These are phyloP conservation scores for Xylogone sp. DNA, from an alignment of 2,329 filamentous ascomycete species.

Conservation along the genomic window DNA sequence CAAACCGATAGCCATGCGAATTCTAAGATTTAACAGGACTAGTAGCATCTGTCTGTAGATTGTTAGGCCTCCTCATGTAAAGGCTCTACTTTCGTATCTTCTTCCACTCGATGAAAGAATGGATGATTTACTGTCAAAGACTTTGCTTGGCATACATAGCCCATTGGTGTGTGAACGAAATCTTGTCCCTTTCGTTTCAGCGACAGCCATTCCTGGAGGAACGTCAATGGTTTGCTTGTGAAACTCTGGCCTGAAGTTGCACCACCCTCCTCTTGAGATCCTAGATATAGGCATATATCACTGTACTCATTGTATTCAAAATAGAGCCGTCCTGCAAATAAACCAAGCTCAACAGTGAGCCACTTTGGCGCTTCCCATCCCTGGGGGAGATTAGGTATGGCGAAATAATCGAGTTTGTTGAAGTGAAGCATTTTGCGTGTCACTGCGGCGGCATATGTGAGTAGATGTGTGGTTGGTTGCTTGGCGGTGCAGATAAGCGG, in stretches of 20 bases:
- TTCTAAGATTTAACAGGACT: too few species aligned
- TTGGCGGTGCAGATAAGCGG: conserved; percentile 31
- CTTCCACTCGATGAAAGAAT: conserved; percentile 39
- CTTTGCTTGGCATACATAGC: conserved; percentile 48
- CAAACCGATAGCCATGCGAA: too few species aligned
- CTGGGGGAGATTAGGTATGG: conserved; percentile 42
- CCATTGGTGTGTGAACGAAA: conserved; percentile 56
- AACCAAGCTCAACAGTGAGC: conserved; percentile 55
- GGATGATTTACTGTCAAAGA: conserved; percentile 41
- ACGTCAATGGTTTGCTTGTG: conserved; percentile 36
- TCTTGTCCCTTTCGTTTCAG: conserved; percentile 52
- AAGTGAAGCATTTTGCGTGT: conserved; percentile 58
- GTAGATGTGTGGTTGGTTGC: conserved; percentile 35
- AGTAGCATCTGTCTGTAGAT: too few species aligned
- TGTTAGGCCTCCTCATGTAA: too few species aligned
- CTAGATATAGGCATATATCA: conserved; percentile 26
- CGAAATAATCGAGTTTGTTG: conserved; percentile 48
- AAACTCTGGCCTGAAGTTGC: conserved; percentile 8
- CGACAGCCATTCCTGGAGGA: conserved; percentile 55
- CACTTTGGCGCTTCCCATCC: conserved; percentile 42
- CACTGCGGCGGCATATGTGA: conserved; percentile 57
- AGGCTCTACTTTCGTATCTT: too few species aligned
- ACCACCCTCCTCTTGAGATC: conserved; percentile 5
- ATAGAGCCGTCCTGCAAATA: conserved; percentile 59
- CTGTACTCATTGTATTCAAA: conserved; percentile 46